These are phyloP conservation scores for Venturia carpophila DNA, from an alignment of 2,329 filamentous ascomycete species.

Conservation along the genomic window DNA sequence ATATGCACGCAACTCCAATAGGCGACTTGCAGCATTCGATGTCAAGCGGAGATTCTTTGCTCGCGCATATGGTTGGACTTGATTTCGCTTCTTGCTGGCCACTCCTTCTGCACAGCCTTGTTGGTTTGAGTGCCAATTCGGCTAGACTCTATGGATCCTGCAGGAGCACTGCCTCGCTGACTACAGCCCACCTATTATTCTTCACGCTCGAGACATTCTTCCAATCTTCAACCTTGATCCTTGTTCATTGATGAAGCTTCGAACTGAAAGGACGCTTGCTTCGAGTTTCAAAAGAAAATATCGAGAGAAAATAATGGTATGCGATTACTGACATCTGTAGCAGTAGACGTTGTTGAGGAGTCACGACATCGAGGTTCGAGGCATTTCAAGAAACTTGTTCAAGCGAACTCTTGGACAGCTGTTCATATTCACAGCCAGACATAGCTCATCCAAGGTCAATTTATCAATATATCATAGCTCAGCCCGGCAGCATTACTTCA, in stretches of 20 bases:
- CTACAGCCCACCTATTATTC: background rate
- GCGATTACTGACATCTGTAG: background rate
- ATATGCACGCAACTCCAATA: background rate
- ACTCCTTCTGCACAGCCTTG: background rate
- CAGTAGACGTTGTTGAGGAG: background rate
- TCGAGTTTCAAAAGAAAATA: background rate
- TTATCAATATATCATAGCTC: background rate
- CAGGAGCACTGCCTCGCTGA: slow-evolving; percentile 6
- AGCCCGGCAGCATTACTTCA: background rate
- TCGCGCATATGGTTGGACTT: background rate
- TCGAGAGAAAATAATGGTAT: background rate
- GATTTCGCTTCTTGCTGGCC: background rate
- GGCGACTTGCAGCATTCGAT: background rate
- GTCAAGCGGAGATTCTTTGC: background rate
- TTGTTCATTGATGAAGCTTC: background rate
- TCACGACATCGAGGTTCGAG: background rate
- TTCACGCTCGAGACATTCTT: background rate
- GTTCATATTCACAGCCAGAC: background rate
- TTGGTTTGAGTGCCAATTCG: background rate
- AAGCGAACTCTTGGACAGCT: background rate
- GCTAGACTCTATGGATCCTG: background rate
- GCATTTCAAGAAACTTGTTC: background rate
- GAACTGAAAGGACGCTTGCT: background rate
- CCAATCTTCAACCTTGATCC: background rate
- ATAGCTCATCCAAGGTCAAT: background rate